Conservation (phyloP, 768 basidiomycete species). For the Lactarius psammicola region DNA sequence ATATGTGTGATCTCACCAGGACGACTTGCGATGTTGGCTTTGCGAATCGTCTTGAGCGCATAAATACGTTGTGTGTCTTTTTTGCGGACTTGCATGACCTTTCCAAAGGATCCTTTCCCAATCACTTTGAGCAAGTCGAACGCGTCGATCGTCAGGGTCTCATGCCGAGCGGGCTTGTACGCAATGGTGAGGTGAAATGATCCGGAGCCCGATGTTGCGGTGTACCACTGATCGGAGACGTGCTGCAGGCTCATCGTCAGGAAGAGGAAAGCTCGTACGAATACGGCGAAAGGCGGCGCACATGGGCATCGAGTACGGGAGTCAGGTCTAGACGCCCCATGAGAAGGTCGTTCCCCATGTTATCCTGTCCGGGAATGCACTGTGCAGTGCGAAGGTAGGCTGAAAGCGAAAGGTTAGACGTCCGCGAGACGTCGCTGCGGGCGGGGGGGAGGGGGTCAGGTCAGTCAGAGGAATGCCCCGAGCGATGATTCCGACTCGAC, state of each 20-base stretch:
- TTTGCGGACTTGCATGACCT: conserved; percentile 99
- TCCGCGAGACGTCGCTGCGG: conserved; percentile 87
- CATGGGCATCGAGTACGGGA: conserved; percentile 77
- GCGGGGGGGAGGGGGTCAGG: neutral
- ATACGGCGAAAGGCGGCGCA: conserved; percentile 37
- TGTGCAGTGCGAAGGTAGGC: conserved; percentile 86
- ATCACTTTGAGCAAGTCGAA: conserved; percentile 98
- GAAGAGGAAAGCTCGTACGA: conserved; percentile 11
- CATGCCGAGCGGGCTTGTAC: conserved; percentile 83
- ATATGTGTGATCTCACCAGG: conserved; percentile 98
- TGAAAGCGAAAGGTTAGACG: conserved; percentile 87
- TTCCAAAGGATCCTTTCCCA: conserved; percentile 96
- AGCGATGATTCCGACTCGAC: conserved; percentile 44
- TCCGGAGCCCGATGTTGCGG: conserved; percentile 77
- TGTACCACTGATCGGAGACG: conserved; percentile 89
- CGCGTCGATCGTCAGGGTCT: conserved; percentile 89
- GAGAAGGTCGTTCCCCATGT: conserved; percentile 97
- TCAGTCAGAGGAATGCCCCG: conserved; percentile 23
- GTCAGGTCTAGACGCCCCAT: conserved; percentile 91
- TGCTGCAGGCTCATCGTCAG: conserved; percentile 46
- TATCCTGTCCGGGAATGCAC: conserved; percentile 69
- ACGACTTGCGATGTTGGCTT: conserved; percentile 94
- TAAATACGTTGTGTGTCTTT: conserved; percentile 98
- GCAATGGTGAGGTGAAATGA: conserved; percentile 95
- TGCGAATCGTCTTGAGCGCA: conserved; percentile 96